A percentile compares a stretch with the other conserved stretches of the same genome.
Evolutionary conservation across 306 rosid genomes (phyloP).

Genomic region (Notholithocarpus densiflorus): DNA sequence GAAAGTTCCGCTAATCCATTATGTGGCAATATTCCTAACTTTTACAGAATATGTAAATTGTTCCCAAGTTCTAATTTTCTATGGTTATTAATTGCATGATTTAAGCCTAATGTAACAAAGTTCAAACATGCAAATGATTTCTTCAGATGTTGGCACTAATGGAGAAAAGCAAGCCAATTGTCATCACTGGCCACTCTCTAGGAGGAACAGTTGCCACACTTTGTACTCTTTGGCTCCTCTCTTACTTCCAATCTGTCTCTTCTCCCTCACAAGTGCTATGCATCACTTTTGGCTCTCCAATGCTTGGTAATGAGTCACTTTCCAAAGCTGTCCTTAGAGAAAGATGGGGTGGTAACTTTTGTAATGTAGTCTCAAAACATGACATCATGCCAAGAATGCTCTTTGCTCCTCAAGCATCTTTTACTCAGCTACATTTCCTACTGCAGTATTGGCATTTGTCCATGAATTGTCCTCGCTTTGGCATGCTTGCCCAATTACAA

Average conservation of each 20-base stretch:
- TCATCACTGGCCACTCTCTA: slow-evolving; percentile 84
- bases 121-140: slow-evolving; percentile 4
- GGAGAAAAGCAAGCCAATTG: slow-evolving; percentile 51
- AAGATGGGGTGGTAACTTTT: slow-evolving; percentile 78
- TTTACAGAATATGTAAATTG: too few relatives aligned
- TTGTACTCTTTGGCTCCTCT: slow-evolving; percentile 71
- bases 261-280: slow-evolving; percentile 47
- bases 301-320: slow-evolving; percentile 67
- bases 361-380: slow-evolving; percentile 67
- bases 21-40: too few relatives aligned
- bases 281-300: slow-evolving; percentile 78
- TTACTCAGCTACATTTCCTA: slow-evolving; percentile 46
- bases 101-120: neutral
- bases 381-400: slow-evolving; percentile 87
- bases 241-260: slow-evolving; percentile 40
- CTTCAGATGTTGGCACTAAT: slow-evolving; percentile 49
- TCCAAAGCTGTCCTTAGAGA: slow-evolving; percentile 57
- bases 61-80: too few relatives aligned
- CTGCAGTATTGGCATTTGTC: slow-evolving; percentile 65
- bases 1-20: too few relatives aligned
- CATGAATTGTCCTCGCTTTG: slow-evolving; percentile 41
- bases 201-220: slow-evolving; percentile 87
- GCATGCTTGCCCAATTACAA: slow-evolving; percentile 33
- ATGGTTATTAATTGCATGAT: neutral
- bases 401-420: slow-evolving; percentile 51